Base-by-base conservation (phyloP, 768 basidiomycete genomes). In the Mycena floridula region DNA sequence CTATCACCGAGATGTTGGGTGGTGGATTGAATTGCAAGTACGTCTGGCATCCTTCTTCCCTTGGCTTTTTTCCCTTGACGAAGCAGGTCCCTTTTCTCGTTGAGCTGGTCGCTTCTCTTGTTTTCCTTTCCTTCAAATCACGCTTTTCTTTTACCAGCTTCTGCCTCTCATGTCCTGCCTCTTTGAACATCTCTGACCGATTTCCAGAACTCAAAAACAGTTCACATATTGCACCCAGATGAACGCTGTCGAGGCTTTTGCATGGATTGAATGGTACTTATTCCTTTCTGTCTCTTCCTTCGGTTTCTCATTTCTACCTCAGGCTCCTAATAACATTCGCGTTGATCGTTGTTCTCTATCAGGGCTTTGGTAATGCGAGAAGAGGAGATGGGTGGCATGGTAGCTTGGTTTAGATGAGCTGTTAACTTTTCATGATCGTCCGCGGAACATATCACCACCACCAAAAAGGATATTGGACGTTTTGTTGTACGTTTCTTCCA, bases 11-110 rank as follows among this genome's bases (percentile, higher is more conserved):
- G 18, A 61, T 73, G 22, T 67, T 88, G 24, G 81, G 82, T 12
- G 88, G 88, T 13, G 77, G 82, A 8, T 57, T 85, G 45, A 79
- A 86, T 55, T 90, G 87, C 79, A 56, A 50, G 81, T 79, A 56
- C 43, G 77, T 67, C 7, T 8, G 22, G 12, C 7, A 20, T 15
- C 15, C 26, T 11, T 24, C 23, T 3, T 15, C n/a, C 38, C 5
- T 24, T 39, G n/a, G 23, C 38, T 5, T 39, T 39, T 22, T 20
- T 39, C 15, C n/a, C 23, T 25, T 15, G 32, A 18, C 26, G 20
- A 20, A 37, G 5, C n/a, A n/a, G n/a, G n/a, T n/a, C n/a, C n/a
- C n/a, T n/a, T n/a, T n/a, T n/a, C n/a, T n/a, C n/a, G n/a, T n/a
- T n/a, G n/a, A n/a, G n/a, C n/a, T n/a, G n/a, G n/a, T n/a, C n/a